These are phyloP conservation scores for Delphinella strobiligena DNA, from an alignment of 2,329 filamentous ascomycete genomes.

Conservation along the genomic window DNA sequence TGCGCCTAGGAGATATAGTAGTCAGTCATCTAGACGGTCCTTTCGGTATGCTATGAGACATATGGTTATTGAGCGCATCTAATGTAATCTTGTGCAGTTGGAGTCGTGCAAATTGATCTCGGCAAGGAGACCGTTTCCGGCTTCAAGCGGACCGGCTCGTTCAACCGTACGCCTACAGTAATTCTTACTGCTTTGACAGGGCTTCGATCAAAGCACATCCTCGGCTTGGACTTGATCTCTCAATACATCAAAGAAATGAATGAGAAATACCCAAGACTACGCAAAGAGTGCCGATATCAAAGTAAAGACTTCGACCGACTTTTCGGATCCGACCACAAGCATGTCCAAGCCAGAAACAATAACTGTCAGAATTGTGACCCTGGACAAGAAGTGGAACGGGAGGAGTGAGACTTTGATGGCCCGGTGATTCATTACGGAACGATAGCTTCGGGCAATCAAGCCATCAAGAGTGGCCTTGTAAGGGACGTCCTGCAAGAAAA, in stretches of 20 bases:
- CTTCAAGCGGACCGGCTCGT: neutral
- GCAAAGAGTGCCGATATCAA: neutral
- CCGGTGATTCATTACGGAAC: constrained; percentile 25
- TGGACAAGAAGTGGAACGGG: constrained; percentile 1
- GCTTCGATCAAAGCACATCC: constrained; percentile 14
- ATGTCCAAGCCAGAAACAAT: neutral
- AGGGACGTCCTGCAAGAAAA: constrained; percentile 7
- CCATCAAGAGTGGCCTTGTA: constrained; percentile 5
- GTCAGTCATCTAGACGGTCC: constrained; percentile 13
- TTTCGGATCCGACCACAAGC: constrained; percentile 11
- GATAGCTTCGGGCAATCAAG: constrained; percentile 26
- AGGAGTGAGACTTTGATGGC: neutral
- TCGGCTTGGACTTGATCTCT: no score
- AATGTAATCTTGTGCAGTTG: no score
- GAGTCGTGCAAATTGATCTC: constrained; percentile 17
- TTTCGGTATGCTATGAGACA: no score
- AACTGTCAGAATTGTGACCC: constrained; percentile 1
- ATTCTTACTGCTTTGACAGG: constrained; percentile 15
- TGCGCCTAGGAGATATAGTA: constrained; percentile 18
- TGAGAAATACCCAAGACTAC: neutral
- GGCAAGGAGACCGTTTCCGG: constrained; percentile 8
- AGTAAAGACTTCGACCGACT: neutral
- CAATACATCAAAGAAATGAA: neutral
- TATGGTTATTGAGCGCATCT: no score
- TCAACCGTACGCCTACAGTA: constrained; percentile 6